phyloP scores from a whole-genome alignment of 768 basidiomycete genomes.

The Mycena venus region DNA sequence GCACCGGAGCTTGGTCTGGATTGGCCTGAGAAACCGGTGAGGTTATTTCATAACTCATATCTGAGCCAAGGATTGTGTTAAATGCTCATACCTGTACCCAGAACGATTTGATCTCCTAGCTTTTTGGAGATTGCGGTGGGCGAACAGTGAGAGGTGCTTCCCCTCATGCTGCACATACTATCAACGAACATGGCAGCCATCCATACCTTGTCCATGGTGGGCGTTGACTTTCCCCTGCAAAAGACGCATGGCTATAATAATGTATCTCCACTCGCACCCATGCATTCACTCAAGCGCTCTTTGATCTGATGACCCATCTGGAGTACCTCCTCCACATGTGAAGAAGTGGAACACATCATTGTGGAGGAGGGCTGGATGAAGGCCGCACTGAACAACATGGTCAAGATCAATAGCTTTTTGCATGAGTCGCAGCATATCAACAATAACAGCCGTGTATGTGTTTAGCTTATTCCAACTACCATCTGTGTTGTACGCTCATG shows the following conservation, averaged over 20 bases:
- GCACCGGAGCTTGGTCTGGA: conserved; percentile 16
- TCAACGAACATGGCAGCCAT: conserved; percentile 48
- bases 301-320: conserved; percentile 47
- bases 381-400: conserved; percentile 52
- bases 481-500: too few relatives aligned
- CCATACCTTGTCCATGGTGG: conserved; percentile 52
- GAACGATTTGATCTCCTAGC: conserved; percentile 50
- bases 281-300: conserved; percentile 53
- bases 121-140: conserved; percentile 41
- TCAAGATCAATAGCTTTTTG: conserved; percentile 60
- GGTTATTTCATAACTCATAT: not conserved
- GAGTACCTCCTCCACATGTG: conserved; percentile 53
- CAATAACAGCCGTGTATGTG: conserved; percentile 33
- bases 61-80: not conserved
- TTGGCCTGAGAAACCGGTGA: conserved; percentile 20
- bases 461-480: too few relatives aligned
- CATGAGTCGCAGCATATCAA: conserved; percentile 54
- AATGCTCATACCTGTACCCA: not conserved
- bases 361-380: conserved; percentile 63
- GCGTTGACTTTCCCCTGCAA: too few relatives aligned
- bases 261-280: conserved; percentile 15
- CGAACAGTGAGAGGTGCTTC: conserved; percentile 25
- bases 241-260: too few relatives aligned
- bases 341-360: conserved; percentile 65
- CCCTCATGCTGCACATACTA: conserved; percentile 40